phyloP scores from a whole-genome alignment of 2,329 filamentous ascomycete genomes.

The Aureobasidium sp. region DNA sequence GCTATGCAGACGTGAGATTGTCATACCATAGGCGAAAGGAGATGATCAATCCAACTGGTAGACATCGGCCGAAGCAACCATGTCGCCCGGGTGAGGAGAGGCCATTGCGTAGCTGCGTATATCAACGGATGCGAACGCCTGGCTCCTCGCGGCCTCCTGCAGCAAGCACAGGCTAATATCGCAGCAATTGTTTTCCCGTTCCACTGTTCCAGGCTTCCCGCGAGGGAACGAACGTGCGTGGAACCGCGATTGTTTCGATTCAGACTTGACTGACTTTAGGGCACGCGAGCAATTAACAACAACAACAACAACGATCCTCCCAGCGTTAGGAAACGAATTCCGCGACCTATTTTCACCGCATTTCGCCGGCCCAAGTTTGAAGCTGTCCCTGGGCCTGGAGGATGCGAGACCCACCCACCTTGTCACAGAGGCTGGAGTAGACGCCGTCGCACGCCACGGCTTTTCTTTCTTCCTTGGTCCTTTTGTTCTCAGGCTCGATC shows the following conservation, averaged over 20 bases:
- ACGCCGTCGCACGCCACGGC: background rate
- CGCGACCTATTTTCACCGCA: background rate
- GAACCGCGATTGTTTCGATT: background rate
- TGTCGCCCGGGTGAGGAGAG: background rate
- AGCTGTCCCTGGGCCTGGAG: constrained; percentile 3
- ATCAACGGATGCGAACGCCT: background rate
- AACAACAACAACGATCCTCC: background rate
- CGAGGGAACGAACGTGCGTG: background rate
- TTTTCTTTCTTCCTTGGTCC: background rate
- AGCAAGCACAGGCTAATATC: constrained; percentile 10
- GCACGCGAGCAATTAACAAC: background rate
- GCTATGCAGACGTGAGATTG: background rate
- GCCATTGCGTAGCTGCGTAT: background rate
- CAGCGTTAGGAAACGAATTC: background rate
- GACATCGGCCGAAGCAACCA: background rate
- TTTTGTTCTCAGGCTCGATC: background rate
- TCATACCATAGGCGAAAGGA: background rate
- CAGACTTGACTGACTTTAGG: background rate
- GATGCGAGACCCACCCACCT: constrained; percentile 2
- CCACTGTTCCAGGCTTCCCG: background rate
- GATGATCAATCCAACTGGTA: background rate
- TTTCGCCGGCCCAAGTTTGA: background rate
- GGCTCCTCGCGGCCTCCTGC: constrained; percentile 1
- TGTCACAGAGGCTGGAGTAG: background rate
- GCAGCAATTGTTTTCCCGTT: background rate